Conservation (phyloP, 345 rosid genomes). For the Euclidium syriacum region DNA sequence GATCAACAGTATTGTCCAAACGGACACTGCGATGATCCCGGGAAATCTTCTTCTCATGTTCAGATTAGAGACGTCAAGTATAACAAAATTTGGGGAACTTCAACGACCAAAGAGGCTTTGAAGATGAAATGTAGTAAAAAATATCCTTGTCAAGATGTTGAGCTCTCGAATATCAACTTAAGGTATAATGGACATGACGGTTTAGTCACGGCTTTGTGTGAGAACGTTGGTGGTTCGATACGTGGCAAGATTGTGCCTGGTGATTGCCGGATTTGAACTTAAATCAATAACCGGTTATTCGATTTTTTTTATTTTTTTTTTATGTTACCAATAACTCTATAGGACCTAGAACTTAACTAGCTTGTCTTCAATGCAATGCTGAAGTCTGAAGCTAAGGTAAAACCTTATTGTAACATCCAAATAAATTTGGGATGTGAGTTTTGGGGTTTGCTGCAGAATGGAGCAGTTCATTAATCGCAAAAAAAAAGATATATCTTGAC, state of each 20-base stretch:
- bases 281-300: background rate
- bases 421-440: slow-evolving; percentile 12
- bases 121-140: slow-evolving; percentile 28
- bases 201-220: slow-evolving; percentile 25
- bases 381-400: background rate
- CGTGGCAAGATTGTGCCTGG: slow-evolving; percentile 22
- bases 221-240: slow-evolving; percentile 25
- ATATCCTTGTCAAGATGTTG: slow-evolving; percentile 28
- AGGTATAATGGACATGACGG: background rate
- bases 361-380: background rate
- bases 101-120: slow-evolving; percentile 28
- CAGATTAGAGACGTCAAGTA: slow-evolving; percentile 30
- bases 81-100: slow-evolving; percentile 36
- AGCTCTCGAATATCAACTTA: slow-evolving; percentile 30
- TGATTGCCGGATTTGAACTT: slow-evolving; percentile 8
- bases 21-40: slow-evolving; percentile 8
- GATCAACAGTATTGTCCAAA: slow-evolving; percentile 33
- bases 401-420: background rate
- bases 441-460: background rate
- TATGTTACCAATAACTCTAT: background rate
- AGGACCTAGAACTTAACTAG: background rate
- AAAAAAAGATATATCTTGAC: background rate
- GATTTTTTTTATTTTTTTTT: background rate
- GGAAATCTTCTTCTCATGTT: slow-evolving; percentile 31
- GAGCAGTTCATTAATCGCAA: background rate